A percentile compares a stretch with the other conserved stretches of the same genome.
Evolutionary conservation across 192 early-diverging fungal genomes (phyloP).

Genomic region (Chytriomyces hyalinus): DNA sequence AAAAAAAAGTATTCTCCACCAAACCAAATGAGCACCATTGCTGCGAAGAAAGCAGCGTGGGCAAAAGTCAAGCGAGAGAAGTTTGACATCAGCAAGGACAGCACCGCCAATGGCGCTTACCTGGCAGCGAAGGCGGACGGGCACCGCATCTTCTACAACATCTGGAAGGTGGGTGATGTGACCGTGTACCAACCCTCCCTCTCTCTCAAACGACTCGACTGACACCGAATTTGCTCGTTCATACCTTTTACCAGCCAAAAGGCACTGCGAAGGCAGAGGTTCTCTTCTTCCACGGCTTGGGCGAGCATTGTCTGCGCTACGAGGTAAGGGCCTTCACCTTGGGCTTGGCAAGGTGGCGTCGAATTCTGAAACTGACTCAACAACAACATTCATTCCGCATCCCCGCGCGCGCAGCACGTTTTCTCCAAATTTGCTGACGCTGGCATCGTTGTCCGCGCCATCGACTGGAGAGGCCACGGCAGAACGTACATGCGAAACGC

Average conservation of each 20-base stretch:
- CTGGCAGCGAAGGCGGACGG: constrained; percentile 24
- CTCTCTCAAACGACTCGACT: background rate
- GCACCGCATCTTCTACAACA: constrained; percentile 28
- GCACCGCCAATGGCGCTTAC: constrained; percentile 1
- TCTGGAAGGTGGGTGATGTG: constrained; percentile 29
- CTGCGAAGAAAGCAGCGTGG: background rate
- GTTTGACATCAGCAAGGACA: constrained; percentile 19
- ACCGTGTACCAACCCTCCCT: background rate
- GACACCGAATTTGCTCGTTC: no score
- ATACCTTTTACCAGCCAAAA: constrained; percentile 14
- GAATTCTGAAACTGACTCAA: background rate
- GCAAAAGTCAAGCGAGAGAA: background rate
- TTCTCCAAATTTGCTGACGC: constrained; percentile 57
- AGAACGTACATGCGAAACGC: constrained; percentile 59
- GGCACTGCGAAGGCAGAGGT: constrained; percentile 47
- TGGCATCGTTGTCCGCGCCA: constrained; percentile 62
- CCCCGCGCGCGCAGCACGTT: constrained; percentile 43
- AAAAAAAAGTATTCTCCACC: background rate
- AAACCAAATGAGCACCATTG: background rate
- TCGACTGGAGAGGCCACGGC: constrained; percentile 74
- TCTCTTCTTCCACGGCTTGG: constrained; percentile 63
- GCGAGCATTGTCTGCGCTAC: constrained; percentile 69
- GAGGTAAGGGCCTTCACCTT: constrained; percentile 30
- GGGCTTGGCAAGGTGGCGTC: background rate
- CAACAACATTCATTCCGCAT: no score